Evolutionary conservation across 345 rosid species (phyloP).

Genomic region (Populus nigra): DNA sequence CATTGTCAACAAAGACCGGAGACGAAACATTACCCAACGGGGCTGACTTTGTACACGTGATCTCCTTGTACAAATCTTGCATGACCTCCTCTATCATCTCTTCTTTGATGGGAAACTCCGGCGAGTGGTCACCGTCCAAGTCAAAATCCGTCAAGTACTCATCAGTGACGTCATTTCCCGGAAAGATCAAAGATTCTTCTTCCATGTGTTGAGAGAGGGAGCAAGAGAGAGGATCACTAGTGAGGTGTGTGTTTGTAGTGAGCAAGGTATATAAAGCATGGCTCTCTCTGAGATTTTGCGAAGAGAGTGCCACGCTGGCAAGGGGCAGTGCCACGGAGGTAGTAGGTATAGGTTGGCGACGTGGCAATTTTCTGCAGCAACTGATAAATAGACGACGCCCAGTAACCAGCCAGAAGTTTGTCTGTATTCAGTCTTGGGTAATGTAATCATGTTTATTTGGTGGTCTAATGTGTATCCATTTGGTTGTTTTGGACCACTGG

Average conservation of each 20-base stretch:
- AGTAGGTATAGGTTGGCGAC: constrained; percentile 10
- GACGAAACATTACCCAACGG: too few species aligned
- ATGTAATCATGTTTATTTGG: not conserved
- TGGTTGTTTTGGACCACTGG: not conserved
- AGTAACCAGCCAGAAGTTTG: not conserved
- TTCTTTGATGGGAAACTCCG: constrained; percentile 32
- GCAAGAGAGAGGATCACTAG: not conserved
- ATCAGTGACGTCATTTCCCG: constrained; percentile 4
- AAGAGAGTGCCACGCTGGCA: constrained; percentile 23
- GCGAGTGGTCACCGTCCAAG: constrained; percentile 26
- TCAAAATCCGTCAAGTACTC: constrained; percentile 22
- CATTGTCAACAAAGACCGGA: not conserved
- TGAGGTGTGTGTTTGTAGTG: too few species aligned
- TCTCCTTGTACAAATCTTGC: constrained; percentile 46
- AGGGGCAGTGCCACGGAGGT: constrained; percentile 20
- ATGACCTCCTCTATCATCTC: constrained; percentile 45
- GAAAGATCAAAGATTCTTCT: constrained; percentile 1
- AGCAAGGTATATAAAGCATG: constrained; percentile 1
- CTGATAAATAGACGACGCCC: constrained; percentile 1
- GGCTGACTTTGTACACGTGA: constrained; percentile 6
- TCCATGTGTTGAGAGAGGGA: not conserved
- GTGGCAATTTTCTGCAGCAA: constrained; percentile 21
- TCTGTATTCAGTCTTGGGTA: not conserved
- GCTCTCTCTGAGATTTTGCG: not conserved
- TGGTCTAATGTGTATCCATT: not conserved